These are phyloP conservation scores for Neodidymelliopsis sp. DNA, from an alignment of 2,329 filamentous ascomycete species.

Conservation along the genomic window DNA sequence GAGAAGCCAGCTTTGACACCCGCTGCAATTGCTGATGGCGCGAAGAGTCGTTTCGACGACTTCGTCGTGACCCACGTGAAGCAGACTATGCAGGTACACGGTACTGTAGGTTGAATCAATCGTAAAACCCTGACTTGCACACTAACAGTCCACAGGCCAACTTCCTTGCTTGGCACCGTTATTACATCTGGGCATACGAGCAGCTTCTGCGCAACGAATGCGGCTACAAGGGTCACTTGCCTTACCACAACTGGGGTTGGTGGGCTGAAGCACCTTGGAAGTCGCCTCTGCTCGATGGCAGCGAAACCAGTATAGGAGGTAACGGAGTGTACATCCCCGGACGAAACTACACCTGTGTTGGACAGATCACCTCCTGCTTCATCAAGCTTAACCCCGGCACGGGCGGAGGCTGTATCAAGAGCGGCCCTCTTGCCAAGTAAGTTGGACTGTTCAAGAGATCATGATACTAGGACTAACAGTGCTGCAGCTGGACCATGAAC, in stretches of 20 bases:
- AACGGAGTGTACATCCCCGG: constrained; percentile 51
- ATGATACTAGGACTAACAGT: neutral
- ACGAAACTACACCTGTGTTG: constrained; percentile 42
- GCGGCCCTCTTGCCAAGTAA: constrained; percentile 60
- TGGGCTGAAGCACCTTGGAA: constrained; percentile 54
- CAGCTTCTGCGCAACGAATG: constrained; percentile 53
- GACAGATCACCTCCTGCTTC: constrained; percentile 25
- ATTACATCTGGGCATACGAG: constrained; percentile 54
- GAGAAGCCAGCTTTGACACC: constrained; percentile 33
- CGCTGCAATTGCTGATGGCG: constrained; percentile 28
- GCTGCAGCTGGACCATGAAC: constrained; percentile 45
- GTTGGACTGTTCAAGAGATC: neutral
- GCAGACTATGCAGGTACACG: constrained; percentile 40
- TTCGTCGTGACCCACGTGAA: constrained; percentile 43
- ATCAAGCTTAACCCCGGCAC: constrained; percentile 58
- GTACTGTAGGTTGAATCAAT: constrained; percentile 28
- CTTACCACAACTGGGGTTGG: constrained; percentile 63
- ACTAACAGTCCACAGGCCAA: constrained; percentile 32
- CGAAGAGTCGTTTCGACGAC: constrained; percentile 40
- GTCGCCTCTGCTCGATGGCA: constrained; percentile 65
- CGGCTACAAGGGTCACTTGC: constrained; percentile 52
- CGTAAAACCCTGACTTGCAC: neutral
- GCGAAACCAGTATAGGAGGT: constrained; percentile 56
- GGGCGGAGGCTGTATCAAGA: constrained; percentile 63
- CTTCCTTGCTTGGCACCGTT: constrained; percentile 53